Base-by-base conservation (phyloP, 371 early-diverging fungal genomes). In the Mortierella sp. region DNA sequence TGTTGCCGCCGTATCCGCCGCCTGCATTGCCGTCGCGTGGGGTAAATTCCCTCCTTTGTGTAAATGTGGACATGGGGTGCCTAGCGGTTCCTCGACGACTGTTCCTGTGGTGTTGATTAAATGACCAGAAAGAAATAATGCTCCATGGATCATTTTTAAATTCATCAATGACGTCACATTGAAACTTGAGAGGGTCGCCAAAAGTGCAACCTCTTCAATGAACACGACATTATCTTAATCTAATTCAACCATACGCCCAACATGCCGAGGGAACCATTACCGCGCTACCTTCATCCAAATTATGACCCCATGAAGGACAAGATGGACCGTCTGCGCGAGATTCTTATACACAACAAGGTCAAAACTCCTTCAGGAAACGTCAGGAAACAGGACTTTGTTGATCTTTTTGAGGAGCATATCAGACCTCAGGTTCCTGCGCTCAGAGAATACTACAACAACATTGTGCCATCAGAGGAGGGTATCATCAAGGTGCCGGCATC, bases 11-110 rank as follows among this genome's bases (percentile, higher is more conserved):
- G 36, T 74, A 70, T 32, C 78, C 67, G 43, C 52, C 70, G 7
- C 72, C 67, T 13, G 57, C 69, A 36, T 63, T 63, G 33, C 79
- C 73, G 65, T 79, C 79, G 43, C 79, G 74, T 55, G 74, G 79
- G 13, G 74, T 67, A 64, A 62, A 79, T 19, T 79, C 79, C 52
- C 70, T 69, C 74, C 71, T 57, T 58, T 63, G 69, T 40, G 68
- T 47, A 52, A 72, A 72, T 21, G 79, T 50, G 40, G 77, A 72
- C 77, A 72, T 72, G 48, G 48, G 50, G 15, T 6, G 28, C 2
- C 28, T 28, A n/a, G 28, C 28, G 28, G 28, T 28, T 28, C 28
- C 43, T 43, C 10, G 1, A 43, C 43, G 9, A 43, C 10, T 11
- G 43, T 43, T 43, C 43, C 43, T 43, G 43, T 43, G 43, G 43